Conservation (phyloP, 2,329 filamentous ascomycete species). For the Exophiala calicioides region DNA sequence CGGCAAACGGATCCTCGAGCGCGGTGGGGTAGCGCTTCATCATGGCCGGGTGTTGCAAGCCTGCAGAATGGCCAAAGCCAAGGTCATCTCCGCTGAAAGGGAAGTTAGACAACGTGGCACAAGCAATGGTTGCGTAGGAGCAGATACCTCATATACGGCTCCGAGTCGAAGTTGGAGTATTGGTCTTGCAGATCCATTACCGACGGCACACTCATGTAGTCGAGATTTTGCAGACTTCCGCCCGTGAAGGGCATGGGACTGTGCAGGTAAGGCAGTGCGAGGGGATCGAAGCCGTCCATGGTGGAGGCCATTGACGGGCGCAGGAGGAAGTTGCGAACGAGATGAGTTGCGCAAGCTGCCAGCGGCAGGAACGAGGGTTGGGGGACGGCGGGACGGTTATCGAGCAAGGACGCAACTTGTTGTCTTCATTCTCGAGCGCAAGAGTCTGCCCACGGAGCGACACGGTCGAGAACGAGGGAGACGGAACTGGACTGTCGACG, state of each 20-base stretch:
- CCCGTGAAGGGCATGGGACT: conserved; percentile 54
- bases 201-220: conserved; percentile 52
- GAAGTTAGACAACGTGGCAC: conserved; percentile 18
- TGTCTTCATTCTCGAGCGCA: conserved; percentile 15
- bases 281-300: conserved; percentile 61
- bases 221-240: conserved; percentile 51
- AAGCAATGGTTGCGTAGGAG: conserved; percentile 25
- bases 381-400: neutral
- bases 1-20: conserved; percentile 55
- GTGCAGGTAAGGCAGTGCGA: conserved; percentile 64
- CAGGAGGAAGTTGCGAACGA: neutral
- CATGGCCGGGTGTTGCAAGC: conserved; percentile 38
- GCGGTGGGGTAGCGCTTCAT: conserved; percentile 53
- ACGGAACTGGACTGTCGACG: conserved; percentile 10
- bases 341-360: neutral
- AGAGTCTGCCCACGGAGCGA: conserved; percentile 11
- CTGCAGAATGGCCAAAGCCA: conserved; percentile 47
- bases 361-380: neutral
- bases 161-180: conserved; percentile 61
- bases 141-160: conserved; percentile 60
- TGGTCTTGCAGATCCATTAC: conserved; percentile 59
- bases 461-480: conserved; percentile 3
- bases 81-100: conserved; percentile 53
- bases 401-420: conserved; percentile 3
- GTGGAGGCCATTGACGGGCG: conserved; percentile 28